Evolutionary conservation across 106 monocot genomes (phyloP).

Genomic region (Dioscorea alata): DNA sequence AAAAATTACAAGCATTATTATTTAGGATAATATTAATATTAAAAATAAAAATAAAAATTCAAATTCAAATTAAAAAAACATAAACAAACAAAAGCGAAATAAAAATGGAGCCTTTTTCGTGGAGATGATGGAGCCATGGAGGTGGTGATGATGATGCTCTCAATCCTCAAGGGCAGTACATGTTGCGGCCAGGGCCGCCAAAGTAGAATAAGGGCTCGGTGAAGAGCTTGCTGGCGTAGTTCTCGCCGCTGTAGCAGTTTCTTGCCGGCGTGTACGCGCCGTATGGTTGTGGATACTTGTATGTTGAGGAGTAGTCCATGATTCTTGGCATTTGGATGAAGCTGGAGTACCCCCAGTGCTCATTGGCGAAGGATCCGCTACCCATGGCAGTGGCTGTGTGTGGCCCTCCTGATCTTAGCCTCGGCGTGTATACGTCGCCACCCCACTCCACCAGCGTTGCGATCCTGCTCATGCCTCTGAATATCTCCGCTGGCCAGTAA

Average conservation of each 20-base stretch:
- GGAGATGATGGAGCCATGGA: too few relatives aligned
- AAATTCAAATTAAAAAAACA: too few relatives aligned
- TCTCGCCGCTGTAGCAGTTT: constrained; percentile 30
- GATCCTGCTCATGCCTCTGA: background rate
- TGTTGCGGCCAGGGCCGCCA: constrained; percentile 26
- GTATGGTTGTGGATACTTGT: constrained; percentile 18
- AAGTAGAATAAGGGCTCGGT: constrained; percentile 29
- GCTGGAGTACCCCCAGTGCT: constrained; percentile 6
- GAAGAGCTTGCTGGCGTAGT: constrained; percentile 3
- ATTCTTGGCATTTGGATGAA: constrained; percentile 12
- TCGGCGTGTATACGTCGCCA: constrained; percentile 36
- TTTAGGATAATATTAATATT: too few relatives aligned
- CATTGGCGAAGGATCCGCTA: constrained; percentile 7
- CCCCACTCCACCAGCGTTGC: constrained; percentile 20
- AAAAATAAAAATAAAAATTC: too few relatives aligned
- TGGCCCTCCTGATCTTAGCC: constrained; percentile 8
- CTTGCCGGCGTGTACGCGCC: background rate
- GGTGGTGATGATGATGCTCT: background rate
- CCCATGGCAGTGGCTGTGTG: constrained; percentile 40
- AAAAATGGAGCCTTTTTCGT: too few relatives aligned
- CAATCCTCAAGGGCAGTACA: constrained; percentile 3
- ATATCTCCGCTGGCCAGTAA: constrained; percentile 26
- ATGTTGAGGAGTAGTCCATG: constrained; percentile 12
- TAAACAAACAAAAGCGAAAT: too few relatives aligned
- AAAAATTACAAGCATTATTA: too few relatives aligned